Base-by-base conservation (phyloP, 768 basidiomycete species). In the Tulasnella sp. region DNA sequence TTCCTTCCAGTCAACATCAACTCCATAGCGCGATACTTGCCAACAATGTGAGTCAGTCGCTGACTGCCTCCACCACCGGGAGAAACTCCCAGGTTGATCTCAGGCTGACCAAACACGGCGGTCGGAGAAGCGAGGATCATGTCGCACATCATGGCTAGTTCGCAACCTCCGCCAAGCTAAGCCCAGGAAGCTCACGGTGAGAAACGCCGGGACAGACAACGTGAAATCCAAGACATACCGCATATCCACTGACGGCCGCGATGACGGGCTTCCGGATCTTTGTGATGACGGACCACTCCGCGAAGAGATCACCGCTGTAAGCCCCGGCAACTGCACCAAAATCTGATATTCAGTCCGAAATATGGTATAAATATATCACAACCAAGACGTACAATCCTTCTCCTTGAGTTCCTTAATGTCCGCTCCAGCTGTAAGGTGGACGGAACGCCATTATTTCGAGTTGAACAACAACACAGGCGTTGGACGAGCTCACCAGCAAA, bases 221-320 rank as follows among this genome's bases (percentile, higher is more conserved):
- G 15, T 14, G 2, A 29, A n/a, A 9, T 52, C 31, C 17, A 36
- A 25, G 25, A 82, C 85, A 67, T 71, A 87, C 86, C 31, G 85
- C 85, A 78, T 84, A 86, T 0, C 86, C 86, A 58, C 83, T 83
- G 19, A 86, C 85, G 5, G 86, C 86, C 25, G 84, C 86, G 58
- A 87, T 81, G 78, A 86, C 84, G 29, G 86, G 86, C 79, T 86
- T 86, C 42, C 83, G 80, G 76, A 86, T 82, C 17, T 80, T 79
- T 8, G 82, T 80, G n/a, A 89, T 81, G 54, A 83, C 69, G 7
- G 79, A 58, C 97, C 97, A 99, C 81, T 91, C 80, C 3, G 82
- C 88, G 75, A 99, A 86, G 84, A 96, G 98, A 81, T 91, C 91
- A 82, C 86, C 88, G 82, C 89, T 89, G 87, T 94, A 98, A 1